A percentile compares a stretch with the other conserved stretches of the same genome.
Evolutionary conservation across 2,329 filamentous ascomycete species (phyloP).

Genomic region (Trichoderma pleuroti): DNA sequence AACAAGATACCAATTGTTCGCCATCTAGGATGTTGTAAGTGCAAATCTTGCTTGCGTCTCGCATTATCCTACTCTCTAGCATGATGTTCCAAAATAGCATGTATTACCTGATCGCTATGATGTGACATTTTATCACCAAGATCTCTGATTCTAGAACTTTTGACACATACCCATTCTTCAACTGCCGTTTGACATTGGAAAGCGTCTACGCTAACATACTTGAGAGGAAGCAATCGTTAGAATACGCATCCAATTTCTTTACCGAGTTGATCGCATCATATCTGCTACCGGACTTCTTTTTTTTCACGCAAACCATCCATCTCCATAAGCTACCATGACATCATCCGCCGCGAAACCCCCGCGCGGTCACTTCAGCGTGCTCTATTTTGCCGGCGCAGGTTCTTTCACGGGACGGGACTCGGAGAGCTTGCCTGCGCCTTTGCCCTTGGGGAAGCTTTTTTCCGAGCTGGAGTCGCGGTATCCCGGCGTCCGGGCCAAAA

Average conservation of each 20-base stretch:
- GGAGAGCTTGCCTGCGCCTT: constrained; percentile 64
- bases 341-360: constrained; percentile 46
- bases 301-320: background rate
- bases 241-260: background rate
- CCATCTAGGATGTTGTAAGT: constrained; percentile 8
- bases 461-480: constrained; percentile 65
- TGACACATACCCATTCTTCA: background rate
- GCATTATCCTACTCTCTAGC: constrained; percentile 23
- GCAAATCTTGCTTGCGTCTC: background rate
- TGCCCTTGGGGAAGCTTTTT: constrained; percentile 62
- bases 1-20: constrained; percentile 13
- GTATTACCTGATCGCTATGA: constrained; percentile 57
- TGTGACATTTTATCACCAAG: constrained; percentile 63
- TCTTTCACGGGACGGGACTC: constrained; percentile 66
- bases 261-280: background rate
- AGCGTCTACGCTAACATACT: constrained; percentile 12
- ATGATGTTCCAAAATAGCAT: constrained; percentile 56
- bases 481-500: constrained; percentile 62
- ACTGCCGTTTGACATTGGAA: background rate
- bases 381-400: constrained; percentile 77
- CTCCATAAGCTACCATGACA: constrained; percentile 28
- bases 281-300: background rate
- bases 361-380: constrained; percentile 67
- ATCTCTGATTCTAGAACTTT: constrained; percentile 57
- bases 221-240: background rate